A percentile compares a stretch with the other conserved stretches of the same genome.
phyloP scores from a whole-genome alignment of 2,329 filamentous ascomycete genomes.

The Bipolaris oryzae region DNA sequence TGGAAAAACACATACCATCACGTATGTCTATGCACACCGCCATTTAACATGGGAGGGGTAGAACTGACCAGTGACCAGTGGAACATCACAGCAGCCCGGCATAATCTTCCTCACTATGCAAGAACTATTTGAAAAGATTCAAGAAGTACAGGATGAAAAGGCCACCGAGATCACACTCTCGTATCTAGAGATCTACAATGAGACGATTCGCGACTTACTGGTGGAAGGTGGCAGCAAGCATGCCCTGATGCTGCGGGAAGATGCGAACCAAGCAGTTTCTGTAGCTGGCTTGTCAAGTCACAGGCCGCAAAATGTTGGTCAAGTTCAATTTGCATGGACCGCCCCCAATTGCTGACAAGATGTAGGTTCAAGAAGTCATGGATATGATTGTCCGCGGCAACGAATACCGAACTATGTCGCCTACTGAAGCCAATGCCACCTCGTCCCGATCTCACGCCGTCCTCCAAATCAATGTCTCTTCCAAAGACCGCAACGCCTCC shows the following conservation, averaged over 20 bases:
- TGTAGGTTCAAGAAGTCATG: slow-evolving; percentile 82
- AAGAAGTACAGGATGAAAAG: slow-evolving; percentile 85
- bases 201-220: slow-evolving; percentile 93
- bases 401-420: slow-evolving; percentile 91
- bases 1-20: slow-evolving; percentile 97
- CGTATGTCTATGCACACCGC: slow-evolving; percentile 38
- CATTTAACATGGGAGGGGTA: not conserved
- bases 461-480: slow-evolving; percentile 92
- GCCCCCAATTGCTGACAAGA: slow-evolving; percentile 26
- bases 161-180: slow-evolving; percentile 88
- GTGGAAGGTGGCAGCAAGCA: slow-evolving; percentile 83
- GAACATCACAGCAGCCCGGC: slow-evolving; percentile 87
- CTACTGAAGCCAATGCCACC: slow-evolving; percentile 95
- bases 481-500: slow-evolving; percentile 90
- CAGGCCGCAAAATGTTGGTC: slow-evolving; percentile 77
- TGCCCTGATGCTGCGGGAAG: slow-evolving; percentile 89
- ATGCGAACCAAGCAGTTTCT: slow-evolving; percentile 89
- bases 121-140: slow-evolving; percentile 94
- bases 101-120: slow-evolving; percentile 99
- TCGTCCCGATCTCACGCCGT: slow-evolving; percentile 97
- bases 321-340: not conserved
- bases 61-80: slow-evolving; percentile 50
- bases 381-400: slow-evolving; percentile 98
- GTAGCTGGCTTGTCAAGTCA: slow-evolving; percentile 91
- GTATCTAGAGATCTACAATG: slow-evolving; percentile 98